Conservation (phyloP, 108 stramenopile species). For the Nitzschia sp. region DNA sequence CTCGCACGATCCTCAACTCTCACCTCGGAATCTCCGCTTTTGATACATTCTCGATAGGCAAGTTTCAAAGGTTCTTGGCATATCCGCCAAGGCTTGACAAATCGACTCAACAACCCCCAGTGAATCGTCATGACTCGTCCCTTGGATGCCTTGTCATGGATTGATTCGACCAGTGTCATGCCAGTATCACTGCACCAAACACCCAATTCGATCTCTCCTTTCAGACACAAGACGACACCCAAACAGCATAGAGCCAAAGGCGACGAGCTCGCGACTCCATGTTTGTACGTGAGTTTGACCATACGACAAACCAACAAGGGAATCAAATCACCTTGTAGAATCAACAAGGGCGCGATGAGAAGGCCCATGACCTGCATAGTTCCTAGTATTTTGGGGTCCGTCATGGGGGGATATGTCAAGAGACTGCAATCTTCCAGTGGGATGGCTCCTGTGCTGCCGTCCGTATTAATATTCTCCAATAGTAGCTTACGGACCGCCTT, state of each 20-base stretch:
- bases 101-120: slow-evolving; percentile 1
- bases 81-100: not conserved
- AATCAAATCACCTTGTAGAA: not conserved
- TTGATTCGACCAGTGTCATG: not conserved
- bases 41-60: not conserved
- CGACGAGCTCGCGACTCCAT: not conserved
- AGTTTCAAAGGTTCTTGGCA: slow-evolving; percentile 11
- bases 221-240: not conserved
- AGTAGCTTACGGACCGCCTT: not conserved
- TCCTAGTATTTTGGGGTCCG: not conserved
- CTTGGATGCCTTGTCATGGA: slow-evolving; percentile 1
- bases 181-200: slow-evolving; percentile 4
- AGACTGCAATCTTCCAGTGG: not conserved
- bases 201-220: slow-evolving; percentile 4
- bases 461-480: not conserved
- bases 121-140: slow-evolving; percentile 11
- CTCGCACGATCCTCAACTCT: not conserved
- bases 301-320: not conserved
- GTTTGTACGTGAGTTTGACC: not conserved
- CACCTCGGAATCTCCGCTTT: slow-evolving; percentile 5
- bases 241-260: not conserved
- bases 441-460: no score
- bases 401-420: not conserved
- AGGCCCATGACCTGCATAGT: slow-evolving; percentile 1
- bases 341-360: not conserved